Conservation (phyloP, 495 filamentous ascomycete species). For the Annulohypoxylon moriforme region DNA sequence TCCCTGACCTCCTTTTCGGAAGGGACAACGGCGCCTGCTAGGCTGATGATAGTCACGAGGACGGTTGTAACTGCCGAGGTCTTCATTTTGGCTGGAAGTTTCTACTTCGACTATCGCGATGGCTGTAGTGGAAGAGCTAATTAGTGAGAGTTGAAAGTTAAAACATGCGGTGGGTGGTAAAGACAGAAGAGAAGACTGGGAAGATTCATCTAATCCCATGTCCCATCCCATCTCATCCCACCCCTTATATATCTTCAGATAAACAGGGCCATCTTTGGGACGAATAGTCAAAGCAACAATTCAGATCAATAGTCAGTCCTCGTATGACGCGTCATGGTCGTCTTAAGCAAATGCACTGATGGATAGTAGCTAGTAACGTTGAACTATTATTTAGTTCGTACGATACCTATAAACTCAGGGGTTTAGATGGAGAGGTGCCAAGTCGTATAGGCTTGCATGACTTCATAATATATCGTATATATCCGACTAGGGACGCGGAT, state of each 20-base stretch:
- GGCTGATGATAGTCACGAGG: neutral
- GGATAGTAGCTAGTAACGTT: neutral
- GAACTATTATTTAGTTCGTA: neutral
- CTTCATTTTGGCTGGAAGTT: slow-evolving; percentile 12
- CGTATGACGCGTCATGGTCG: neutral
- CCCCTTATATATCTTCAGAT: neutral
- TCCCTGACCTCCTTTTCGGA: neutral
- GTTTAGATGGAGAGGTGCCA: neutral
- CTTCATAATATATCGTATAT: neutral
- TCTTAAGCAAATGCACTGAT: neutral
- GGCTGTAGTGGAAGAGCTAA: neutral
- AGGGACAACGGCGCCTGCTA: slow-evolving; percentile 4
- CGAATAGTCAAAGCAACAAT: slow-evolving; percentile 1
- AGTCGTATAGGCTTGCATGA: neutral
- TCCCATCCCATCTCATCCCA: neutral
- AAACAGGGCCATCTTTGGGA: neutral
- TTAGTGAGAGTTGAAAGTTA: neutral
- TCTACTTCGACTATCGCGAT: neutral
- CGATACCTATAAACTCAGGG: neutral
- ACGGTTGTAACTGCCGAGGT: neutral
- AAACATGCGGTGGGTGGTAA: neutral
- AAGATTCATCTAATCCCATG: neutral
- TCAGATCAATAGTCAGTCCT: neutral
- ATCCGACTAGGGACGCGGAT: neutral
- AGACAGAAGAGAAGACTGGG: neutral